Evolutionary conservation across 2,329 filamentous ascomycete species (phyloP), one percentile per base, ranked within the genome.

Genomic region (Microdochium nivale): DNA sequence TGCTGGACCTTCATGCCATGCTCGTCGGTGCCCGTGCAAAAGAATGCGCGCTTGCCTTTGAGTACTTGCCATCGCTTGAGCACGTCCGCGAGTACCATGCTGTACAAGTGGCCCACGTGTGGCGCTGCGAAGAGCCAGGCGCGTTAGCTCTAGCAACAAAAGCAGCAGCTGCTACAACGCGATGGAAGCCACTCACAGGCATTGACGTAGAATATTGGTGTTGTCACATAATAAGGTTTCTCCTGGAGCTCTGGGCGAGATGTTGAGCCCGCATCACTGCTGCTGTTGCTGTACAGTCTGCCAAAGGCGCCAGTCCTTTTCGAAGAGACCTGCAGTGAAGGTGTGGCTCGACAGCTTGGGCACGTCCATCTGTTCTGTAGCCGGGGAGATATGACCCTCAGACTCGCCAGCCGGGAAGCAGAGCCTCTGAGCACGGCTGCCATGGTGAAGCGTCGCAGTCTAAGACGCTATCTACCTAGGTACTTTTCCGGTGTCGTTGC

Each of bases 151-250:
- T 7, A 44, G 40, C n/a, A 16, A 40, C 11, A 11, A 7, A 40
- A 9, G 11, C 8, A n/a, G n/a, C 30, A 14, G 11, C 33, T 8
- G 14, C 40, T 7, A 21, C 3, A 13, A 30, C 27, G 27, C 14
- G 46, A 27, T 8, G 23, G 21, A 21, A 14, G 4, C 24, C 53
- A 58, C 74, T 59, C 73, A 91, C 89, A 84, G 51, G 91, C 89
- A 79, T 99, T 99, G 73, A 99, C 94, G 70, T 99, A 99, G 75
- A 97, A 99, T 53, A 99, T 99, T 2, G 94, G 94, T 9, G 90
- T 95, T 4, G 94, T 97, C 62, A 96, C 78, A 75, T 97, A 99
- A 74, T 86, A 96, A 9, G 92, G 90, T 73, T 97, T 97, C 44
- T 55, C 57, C 25, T 52, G 48, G 43, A 35, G 25, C 43, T 55